These are phyloP conservation scores for Lentinus brumalis DNA, from an alignment of 768 basidiomycete species.

Conservation along the genomic window DNA sequence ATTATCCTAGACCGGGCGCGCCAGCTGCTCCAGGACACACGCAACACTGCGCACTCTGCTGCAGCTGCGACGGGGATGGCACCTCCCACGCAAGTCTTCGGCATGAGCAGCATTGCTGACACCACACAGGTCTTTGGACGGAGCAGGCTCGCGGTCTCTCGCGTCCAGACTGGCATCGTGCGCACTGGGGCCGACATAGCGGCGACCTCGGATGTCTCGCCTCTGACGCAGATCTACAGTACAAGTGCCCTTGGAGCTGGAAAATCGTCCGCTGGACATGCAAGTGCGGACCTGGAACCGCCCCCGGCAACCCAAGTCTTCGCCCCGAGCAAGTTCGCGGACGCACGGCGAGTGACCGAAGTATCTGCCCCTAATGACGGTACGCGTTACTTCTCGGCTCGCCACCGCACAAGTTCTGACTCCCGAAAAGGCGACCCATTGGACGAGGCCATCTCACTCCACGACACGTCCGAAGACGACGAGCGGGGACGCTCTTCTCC, in stretches of 20 bases:
- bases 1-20: slow-evolving; percentile 42
- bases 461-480: slow-evolving; percentile 13
- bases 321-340: slow-evolving; percentile 23
- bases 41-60: not conserved
- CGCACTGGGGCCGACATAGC: slow-evolving; percentile 8
- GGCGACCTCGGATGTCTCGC: slow-evolving; percentile 11
- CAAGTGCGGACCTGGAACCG: not conserved
- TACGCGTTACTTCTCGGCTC: not conserved
- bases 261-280: no score
- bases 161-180: slow-evolving; percentile 2
- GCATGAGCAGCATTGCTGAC: slow-evolving; percentile 39
- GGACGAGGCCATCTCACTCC: slow-evolving; percentile 13
- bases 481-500: not conserved
- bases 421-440: not conserved
- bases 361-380: not conserved
- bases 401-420: not conserved
- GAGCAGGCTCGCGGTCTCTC: slow-evolving; percentile 17
- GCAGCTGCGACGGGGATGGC: not conserved
- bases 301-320: slow-evolving; percentile 29
- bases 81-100: slow-evolving; percentile 37
- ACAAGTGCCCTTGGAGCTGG: not conserved
- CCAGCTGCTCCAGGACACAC: slow-evolving; percentile 32
- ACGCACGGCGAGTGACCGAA: not conserved
- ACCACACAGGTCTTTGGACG: slow-evolving; percentile 19
- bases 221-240: slow-evolving; percentile 7